Conservation (phyloP, 2,329 filamentous ascomycete species). For the Epichloe aotearoae region DNA sequence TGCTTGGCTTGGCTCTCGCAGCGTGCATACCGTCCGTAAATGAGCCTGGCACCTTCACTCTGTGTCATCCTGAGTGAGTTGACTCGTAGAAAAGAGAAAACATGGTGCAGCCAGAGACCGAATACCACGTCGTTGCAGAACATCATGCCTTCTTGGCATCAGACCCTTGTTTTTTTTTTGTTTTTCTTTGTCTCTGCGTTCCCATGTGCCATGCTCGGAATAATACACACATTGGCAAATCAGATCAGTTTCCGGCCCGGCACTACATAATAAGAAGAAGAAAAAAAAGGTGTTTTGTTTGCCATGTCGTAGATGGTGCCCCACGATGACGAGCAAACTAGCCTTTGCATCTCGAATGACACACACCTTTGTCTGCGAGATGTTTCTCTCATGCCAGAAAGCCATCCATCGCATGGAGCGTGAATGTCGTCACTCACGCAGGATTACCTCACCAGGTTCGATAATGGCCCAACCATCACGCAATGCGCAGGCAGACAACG, state of each 20-base stretch:
- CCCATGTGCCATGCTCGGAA: neutral
- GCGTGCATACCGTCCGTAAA: neutral
- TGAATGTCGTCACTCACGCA: neutral
- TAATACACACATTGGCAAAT: neutral
- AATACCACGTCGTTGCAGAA: neutral
- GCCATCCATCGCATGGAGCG: neutral
- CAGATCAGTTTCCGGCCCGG: neutral
- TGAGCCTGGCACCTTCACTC: neutral
- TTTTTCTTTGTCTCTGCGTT: neutral
- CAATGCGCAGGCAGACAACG: neutral
- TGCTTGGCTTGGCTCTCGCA: neutral
- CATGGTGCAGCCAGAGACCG: neutral
- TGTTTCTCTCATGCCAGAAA: neutral
- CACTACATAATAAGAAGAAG: neutral
- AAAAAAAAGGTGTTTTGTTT: neutral
- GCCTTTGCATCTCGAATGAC: neutral
- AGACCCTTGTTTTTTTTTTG: neutral
- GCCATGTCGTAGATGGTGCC: neutral
- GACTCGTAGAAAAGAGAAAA: neutral
- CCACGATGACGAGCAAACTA: conserved; percentile 1
- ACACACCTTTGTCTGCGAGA: neutral
- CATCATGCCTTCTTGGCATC: too few species aligned
- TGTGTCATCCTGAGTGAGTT: neutral
- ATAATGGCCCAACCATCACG: neutral
- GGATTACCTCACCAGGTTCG: neutral